Evolutionary conservation across 768 basidiomycete species (phyloP).

Genomic region (Infundibulicybe gibba): DNA sequence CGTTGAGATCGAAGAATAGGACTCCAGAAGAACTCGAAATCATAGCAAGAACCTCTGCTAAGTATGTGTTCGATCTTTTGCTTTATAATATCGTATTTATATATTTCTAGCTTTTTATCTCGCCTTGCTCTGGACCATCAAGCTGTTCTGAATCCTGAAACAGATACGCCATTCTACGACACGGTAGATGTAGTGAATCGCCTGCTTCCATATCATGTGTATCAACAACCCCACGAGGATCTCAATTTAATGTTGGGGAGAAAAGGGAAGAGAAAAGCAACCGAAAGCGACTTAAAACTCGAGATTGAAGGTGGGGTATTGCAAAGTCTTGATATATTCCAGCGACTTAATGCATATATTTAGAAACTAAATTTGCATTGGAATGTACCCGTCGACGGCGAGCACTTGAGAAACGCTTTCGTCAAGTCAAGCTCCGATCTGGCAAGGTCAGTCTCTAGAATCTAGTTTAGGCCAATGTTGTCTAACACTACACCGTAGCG

Average conservation of each 20-base stretch:
- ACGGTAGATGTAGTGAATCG: constrained; percentile 62
- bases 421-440: constrained; percentile 44
- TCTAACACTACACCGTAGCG: constrained; percentile 38
- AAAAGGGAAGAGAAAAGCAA: constrained; percentile 67
- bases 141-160: constrained; percentile 57
- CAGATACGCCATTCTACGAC: constrained; percentile 66
- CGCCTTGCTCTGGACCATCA: constrained; percentile 63
- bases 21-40: constrained; percentile 49
- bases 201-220: constrained; percentile 77
- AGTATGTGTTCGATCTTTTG: constrained; percentile 30
- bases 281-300: constrained; percentile 33
- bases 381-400: constrained; percentile 58
- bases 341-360: constrained; percentile 3
- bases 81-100: neutral
- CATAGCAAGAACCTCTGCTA: constrained; percentile 41
- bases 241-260: constrained; percentile 29
- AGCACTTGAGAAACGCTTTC: constrained; percentile 56
- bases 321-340: constrained; percentile 3
- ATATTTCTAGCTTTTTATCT: constrained; percentile 40
- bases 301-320: constrained; percentile 47
- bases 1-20: constrained; percentile 25
- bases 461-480: neutral
- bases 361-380: constrained; percentile 71
- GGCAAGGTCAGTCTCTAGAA: constrained; percentile 48
- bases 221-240: constrained; percentile 72